Conservation (phyloP, 495 filamentous ascomycete species). For the Neurospora pannonica region DNA sequence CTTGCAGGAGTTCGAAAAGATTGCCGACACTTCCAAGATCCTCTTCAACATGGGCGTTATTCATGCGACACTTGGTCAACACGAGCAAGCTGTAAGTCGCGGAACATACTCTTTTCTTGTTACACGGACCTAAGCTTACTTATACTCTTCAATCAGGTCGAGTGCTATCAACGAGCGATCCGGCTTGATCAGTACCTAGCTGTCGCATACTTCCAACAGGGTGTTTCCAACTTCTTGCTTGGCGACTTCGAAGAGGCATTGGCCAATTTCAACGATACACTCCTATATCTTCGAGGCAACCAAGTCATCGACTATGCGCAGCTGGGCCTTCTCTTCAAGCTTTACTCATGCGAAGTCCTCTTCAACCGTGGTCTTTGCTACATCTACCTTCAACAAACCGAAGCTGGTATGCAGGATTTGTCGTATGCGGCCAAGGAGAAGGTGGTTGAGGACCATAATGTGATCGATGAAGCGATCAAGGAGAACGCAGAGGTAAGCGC, state of each 20-base stretch:
- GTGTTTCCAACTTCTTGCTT: slow-evolving; percentile 94
- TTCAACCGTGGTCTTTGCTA: slow-evolving; percentile 98
- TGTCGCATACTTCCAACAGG: slow-evolving; percentile 97
- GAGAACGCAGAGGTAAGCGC: slow-evolving; percentile 78
- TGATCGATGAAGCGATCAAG: slow-evolving; percentile 92
- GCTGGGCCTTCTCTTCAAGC: slow-evolving; percentile 87
- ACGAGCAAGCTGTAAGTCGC: slow-evolving; percentile 81
- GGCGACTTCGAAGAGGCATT: slow-evolving; percentile 96
- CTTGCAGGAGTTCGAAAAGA: slow-evolving; percentile 68
- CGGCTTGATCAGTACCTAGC: slow-evolving; percentile 88
- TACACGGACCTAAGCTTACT: neutral
- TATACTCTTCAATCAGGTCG: slow-evolving; percentile 49
- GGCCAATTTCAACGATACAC: slow-evolving; percentile 97
- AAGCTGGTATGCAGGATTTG: slow-evolving; percentile 83
- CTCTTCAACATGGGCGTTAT: slow-evolving; percentile 98
- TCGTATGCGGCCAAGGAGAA: slow-evolving; percentile 93
- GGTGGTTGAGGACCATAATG: slow-evolving; percentile 86
- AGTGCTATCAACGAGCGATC: slow-evolving; percentile 88
- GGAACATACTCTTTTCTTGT: neutral
- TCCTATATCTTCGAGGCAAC: slow-evolving; percentile 91
- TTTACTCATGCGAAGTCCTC: slow-evolving; percentile 94
- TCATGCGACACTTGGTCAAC: slow-evolving; percentile 92
- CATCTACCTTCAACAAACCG: slow-evolving; percentile 89
- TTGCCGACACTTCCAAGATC: slow-evolving; percentile 96
- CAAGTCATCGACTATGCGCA: slow-evolving; percentile 98